phyloP scores from a whole-genome alignment of 805 yeast species.

The Pichia exigua region DNA sequence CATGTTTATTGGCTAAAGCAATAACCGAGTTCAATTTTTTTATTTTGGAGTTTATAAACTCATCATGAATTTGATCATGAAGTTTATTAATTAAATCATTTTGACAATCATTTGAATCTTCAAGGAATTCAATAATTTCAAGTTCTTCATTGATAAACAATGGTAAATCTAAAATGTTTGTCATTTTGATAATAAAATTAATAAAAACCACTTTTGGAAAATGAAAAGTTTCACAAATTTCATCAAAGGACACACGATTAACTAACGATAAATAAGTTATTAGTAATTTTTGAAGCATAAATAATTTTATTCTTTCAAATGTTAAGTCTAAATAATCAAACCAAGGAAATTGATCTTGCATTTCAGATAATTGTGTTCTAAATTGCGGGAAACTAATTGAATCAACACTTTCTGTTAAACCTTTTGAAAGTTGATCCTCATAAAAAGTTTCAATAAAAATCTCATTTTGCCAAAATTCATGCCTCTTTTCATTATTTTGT shows the following conservation, averaged over 20 bases:
- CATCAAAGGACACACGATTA: background rate
- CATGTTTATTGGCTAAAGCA: background rate
- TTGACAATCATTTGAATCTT: background rate
- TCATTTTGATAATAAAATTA: slow-evolving; percentile 7
- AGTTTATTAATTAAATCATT: background rate
- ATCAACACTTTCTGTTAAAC: slow-evolving; percentile 17
- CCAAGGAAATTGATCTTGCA: slow-evolving; percentile 3
- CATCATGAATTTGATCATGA: slow-evolving; percentile 9
- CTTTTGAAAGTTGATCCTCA: slow-evolving; percentile 16
- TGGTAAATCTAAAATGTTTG: slow-evolving; percentile 20
- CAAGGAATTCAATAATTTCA: slow-evolving; percentile 9
- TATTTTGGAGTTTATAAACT: slow-evolving; percentile 10
- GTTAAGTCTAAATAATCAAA: background rate
- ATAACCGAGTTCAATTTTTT: background rate
- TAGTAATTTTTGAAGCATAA: slow-evolving; percentile 25
- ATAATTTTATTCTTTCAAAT: slow-evolving; percentile 1
- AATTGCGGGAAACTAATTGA: background rate
- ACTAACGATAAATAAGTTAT: slow-evolving; percentile 28
- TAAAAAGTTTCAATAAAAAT: slow-evolving; percentile 16
- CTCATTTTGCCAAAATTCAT: slow-evolving; percentile 10
- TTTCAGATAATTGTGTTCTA: background rate
- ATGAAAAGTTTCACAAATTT: background rate
- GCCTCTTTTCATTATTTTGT: slow-evolving; percentile 9
- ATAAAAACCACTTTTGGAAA: background rate
- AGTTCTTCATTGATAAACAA: slow-evolving; percentile 17